phyloP scores from a whole-genome alignment of 2,329 filamentous ascomycete genomes.

The Pseudopithomyces chartarum region DNA sequence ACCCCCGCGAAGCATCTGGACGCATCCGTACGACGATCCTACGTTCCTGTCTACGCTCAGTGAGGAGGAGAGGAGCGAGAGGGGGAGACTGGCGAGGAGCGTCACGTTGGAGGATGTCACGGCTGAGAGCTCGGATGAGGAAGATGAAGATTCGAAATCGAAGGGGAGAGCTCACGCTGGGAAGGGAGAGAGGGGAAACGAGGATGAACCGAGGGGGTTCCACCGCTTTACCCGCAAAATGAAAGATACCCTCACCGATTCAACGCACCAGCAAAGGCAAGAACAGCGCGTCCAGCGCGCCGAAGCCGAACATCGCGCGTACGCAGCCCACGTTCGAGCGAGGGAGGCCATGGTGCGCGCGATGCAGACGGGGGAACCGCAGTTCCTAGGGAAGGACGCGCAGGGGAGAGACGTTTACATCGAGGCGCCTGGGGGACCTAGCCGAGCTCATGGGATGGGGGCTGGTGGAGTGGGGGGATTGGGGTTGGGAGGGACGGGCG shows the following conservation, averaged over 20 bases:
- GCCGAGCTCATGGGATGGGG: too few relatives aligned
- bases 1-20: conserved; percentile 64
- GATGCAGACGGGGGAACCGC: conserved; percentile 60
- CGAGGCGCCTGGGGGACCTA: conserved; percentile 53
- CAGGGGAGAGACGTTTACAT: conserved; percentile 63
- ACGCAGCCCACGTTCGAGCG: conserved; percentile 57
- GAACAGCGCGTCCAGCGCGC: conserved; percentile 52
- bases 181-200: background rate
- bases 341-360: conserved; percentile 58
- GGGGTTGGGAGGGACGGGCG: conserved; percentile 25
- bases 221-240: conserved; percentile 60
- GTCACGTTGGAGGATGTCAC: conserved; percentile 52
- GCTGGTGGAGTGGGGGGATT: too few relatives aligned
- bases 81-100: conserved; percentile 46
- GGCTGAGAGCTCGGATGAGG: conserved; percentile 45
- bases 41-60: conserved; percentile 56
- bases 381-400: conserved; percentile 59
- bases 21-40: conserved; percentile 65
- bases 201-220: conserved; percentile 36
- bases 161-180: too few relatives aligned
- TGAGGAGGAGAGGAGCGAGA: conserved; percentile 54
- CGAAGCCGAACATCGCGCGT: conserved; percentile 57
- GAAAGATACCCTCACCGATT: conserved; percentile 64
- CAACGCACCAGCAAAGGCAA: conserved; percentile 61
- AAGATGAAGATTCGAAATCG: conserved; percentile 22